Evolutionary conservation across 257 asterid species (phyloP), one percentile per base, ranked within the genome.

Genomic region (Plectranthus barbatus): DNA sequence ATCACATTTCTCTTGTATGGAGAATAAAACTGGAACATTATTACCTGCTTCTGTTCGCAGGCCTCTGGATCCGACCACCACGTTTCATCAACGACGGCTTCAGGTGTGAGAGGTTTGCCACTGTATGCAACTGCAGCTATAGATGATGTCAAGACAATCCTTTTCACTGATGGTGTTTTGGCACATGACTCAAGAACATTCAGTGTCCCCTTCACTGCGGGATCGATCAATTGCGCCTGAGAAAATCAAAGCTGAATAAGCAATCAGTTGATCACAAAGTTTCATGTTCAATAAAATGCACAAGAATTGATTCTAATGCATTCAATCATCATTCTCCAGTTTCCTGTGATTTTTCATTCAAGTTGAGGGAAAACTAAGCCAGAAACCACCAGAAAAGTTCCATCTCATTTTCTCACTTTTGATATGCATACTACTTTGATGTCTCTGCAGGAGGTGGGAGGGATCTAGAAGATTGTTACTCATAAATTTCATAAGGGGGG

Each of bases 121-220:
- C 64, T 84, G 73, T 17, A 84, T 36, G 73, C 77, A 68, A 89
- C 91, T 18, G 96, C 91, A 46, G 94, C 95, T 0, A 89, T 5
- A 57, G 95, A 86, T 33, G 95, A 89, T 65, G 96, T 86, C 79
- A 89, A 71, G 67, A 89, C 84, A 63, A 89, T 81, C 76, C 80
- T 77, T 64, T 76, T 84, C 9, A 86, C 59, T 0, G 95, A 77
- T 41, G 91, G 76, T 7, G 77, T 40, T 77, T 81, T 89, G 4
- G 88, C 91, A 72, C 93, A 84, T 48, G 96, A 80, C 26, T 65
- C 74, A 61, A 88, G 95, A 61, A 86, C 93, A 65, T 89, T 89
- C 64, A 84, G 84, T 12, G 96, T 89, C 61, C 96, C 95, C 63
- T 86, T 86, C 10, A 89, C 21, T 3, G 96, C 95, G 59, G 96